Evolutionary conservation across 352 stramenopile species (phyloP), one percentile per base, ranked within the genome.

Genomic region (Sclerospora graminicola): DNA sequence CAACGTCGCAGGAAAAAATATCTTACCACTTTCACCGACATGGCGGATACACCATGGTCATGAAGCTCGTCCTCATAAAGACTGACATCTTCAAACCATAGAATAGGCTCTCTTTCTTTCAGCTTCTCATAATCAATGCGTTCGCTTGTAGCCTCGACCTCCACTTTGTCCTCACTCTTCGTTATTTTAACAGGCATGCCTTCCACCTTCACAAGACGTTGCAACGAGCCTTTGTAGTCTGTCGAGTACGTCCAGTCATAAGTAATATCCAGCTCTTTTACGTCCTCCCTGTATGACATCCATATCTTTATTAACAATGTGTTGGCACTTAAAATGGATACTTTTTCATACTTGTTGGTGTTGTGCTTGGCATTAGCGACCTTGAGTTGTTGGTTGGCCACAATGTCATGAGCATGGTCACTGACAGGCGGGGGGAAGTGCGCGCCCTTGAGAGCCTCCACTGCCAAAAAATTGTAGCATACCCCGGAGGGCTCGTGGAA

Each of bases 241-340:
- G 72, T 90, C 41, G 79, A 72, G 61, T 77, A 90, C 24, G 79
- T 90, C 79, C 79, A 90, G 46, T 90, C 79, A 49, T 88, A 90
- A 40, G 73, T 64, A 33, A 90, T 88, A 40, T 86, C 60, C 20
- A 90, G 55, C 48, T 86, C 73, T 50, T 88, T 90, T n/a, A 90
- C 73, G 5, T 84, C 71, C 23, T 84, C 71, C 14, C 73, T 84
- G n/a, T 20, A 48, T 46, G 47, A 29, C 16, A 40, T 24, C 37
- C 30, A 31, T 26, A 40, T 26, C 35, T 5, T 24, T 0, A 24
- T 48, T 21, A 45, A 27, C 11, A 30, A n/a, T 6, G 21, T 26
- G 21, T 3, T 26, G 21, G n/a, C n/a, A n/a, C n/a, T n/a, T n/a
- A n/a, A n/a, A n/a, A n/a, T n/a, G n/a, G n/a, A n/a, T 5, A 35